These are phyloP conservation scores for Lolium rigidum DNA, from an alignment of 176 grass and related monocot species.

Conservation along the genomic window DNA sequence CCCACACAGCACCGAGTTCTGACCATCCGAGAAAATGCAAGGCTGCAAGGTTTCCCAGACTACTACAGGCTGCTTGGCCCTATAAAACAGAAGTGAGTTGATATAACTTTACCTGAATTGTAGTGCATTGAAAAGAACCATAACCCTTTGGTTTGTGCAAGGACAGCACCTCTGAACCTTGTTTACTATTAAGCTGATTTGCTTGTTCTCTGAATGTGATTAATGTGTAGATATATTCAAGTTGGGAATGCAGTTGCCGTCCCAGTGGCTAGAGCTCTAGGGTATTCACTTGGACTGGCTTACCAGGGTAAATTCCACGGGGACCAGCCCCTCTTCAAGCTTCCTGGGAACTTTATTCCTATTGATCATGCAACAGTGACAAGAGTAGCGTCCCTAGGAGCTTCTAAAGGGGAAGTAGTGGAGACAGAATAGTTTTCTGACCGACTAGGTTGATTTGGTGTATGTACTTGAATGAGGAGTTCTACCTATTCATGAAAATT, in stretches of 20 bases:
- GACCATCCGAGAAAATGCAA: slow-evolving; percentile 62
- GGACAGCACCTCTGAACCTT: neutral
- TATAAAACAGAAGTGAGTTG: slow-evolving; percentile 58
- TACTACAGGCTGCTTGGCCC: slow-evolving; percentile 58
- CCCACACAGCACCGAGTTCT: slow-evolving; percentile 63
- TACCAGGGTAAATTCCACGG: slow-evolving; percentile 7
- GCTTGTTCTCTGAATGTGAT: too few relatives aligned
- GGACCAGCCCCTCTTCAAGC: neutral
- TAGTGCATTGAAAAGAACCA: neutral
- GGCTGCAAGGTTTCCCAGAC: slow-evolving; percentile 66
- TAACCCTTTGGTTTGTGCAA: neutral
- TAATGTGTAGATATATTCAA: neutral
- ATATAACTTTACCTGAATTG: neutral
- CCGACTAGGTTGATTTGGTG: neutral
- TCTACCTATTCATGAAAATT: neutral
- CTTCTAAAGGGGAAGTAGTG: neutral
- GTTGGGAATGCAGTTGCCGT: slow-evolving; percentile 22
- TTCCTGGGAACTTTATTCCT: neutral
- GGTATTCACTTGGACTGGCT: slow-evolving; percentile 37
- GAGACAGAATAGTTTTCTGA: neutral
- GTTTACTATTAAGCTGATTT: neutral
- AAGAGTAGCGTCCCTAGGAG: neutral
- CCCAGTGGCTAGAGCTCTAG: slow-evolving; percentile 31
- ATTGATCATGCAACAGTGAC: neutral
- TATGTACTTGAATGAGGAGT: neutral